Evolutionary conservation across 176 grass and related monocot genomes (phyloP).

Genomic region (Carex kokanica): DNA sequence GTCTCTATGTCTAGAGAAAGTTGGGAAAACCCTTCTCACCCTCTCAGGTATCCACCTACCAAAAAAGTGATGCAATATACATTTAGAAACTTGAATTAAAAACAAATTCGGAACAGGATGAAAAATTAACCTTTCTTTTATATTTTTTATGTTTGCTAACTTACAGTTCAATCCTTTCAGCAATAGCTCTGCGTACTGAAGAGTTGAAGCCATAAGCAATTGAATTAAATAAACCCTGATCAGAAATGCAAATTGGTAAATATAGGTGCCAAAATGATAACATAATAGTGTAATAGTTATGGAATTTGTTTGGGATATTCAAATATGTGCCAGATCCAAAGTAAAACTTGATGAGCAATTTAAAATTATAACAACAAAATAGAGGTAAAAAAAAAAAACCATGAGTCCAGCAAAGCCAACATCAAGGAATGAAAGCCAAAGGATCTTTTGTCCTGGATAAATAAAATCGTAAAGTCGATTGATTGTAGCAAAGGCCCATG

Average conservation of each 20-base stretch:
- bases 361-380: slow-evolving; percentile 14
- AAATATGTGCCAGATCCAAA: background rate
- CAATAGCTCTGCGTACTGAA: slow-evolving; percentile 80
- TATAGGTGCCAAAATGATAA: slow-evolving; percentile 13
- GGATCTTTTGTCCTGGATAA: slow-evolving; percentile 74
- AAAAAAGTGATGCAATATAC: slow-evolving; percentile 13
- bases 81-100: background rate
- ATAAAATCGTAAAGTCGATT: slow-evolving; percentile 74
- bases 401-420: slow-evolving; percentile 87
- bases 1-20: slow-evolving; percentile 45
- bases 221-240: slow-evolving; percentile 86
- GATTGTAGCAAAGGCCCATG: slow-evolving; percentile 90
- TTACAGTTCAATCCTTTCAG: slow-evolving; percentile 77
- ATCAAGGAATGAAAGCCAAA: slow-evolving; percentile 94
- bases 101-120: background rate
- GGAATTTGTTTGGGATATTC: background rate
- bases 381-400: slow-evolving; percentile 31
- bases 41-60: slow-evolving; percentile 78
- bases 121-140: background rate
- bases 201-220: slow-evolving; percentile 95
- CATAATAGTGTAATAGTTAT: background rate
- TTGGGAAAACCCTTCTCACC: slow-evolving; percentile 50
- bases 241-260: background rate
- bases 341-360: slow-evolving; percentile 23
- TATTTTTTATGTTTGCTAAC: slow-evolving; percentile 15